Conservation (phyloP, 2,329 filamentous ascomycete genomes). For the Harringtonia aguacate region DNA sequence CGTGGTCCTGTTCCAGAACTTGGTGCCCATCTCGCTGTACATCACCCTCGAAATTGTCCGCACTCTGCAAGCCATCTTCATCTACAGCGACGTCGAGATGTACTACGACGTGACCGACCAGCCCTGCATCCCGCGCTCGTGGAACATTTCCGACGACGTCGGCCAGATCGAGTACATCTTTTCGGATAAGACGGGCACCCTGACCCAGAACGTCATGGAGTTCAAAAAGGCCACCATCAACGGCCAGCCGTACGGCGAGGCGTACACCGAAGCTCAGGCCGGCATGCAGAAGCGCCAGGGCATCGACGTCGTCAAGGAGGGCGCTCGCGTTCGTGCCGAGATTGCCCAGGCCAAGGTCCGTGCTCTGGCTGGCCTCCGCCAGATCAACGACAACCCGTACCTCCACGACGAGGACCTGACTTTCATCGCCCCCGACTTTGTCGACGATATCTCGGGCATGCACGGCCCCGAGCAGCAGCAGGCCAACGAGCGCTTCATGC, state of each 20-base stretch:
- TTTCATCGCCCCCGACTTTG: slow-evolving; percentile 84
- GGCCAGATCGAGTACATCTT: slow-evolving; percentile 99
- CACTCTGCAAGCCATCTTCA: slow-evolving; percentile 89
- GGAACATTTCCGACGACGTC: slow-evolving; percentile 97
- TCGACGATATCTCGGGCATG: slow-evolving; percentile 69
- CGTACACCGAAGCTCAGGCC: slow-evolving; percentile 92
- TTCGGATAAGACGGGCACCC: slow-evolving; percentile 17
- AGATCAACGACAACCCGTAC: slow-evolving; percentile 81
- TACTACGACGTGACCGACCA: slow-evolving; percentile 93
- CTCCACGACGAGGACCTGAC: slow-evolving; percentile 82
- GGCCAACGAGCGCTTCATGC: slow-evolving; percentile 85
- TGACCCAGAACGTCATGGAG: slow-evolving; percentile 49
- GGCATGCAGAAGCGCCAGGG: slow-evolving; percentile 92
- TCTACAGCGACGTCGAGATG: slow-evolving; percentile 93
- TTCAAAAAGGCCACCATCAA: slow-evolving; percentile 99
- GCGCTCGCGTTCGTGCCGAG: slow-evolving; percentile 58
- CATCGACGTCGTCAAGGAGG: slow-evolving; percentile 74
- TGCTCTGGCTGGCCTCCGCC: slow-evolving; percentile 63
- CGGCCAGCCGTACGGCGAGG: slow-evolving; percentile 91
- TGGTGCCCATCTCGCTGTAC: slow-evolving; percentile 96
- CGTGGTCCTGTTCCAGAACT: slow-evolving; percentile 92
- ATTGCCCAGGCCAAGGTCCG: slow-evolving; percentile 67
- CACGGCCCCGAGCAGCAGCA: slow-evolving; percentile 65
- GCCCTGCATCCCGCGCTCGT: slow-evolving; percentile 92
- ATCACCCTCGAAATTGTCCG: slow-evolving; percentile 95